Evolutionary conservation across 306 rosid species (phyloP).

Genomic region (Begonia fuchsioides): DNA sequence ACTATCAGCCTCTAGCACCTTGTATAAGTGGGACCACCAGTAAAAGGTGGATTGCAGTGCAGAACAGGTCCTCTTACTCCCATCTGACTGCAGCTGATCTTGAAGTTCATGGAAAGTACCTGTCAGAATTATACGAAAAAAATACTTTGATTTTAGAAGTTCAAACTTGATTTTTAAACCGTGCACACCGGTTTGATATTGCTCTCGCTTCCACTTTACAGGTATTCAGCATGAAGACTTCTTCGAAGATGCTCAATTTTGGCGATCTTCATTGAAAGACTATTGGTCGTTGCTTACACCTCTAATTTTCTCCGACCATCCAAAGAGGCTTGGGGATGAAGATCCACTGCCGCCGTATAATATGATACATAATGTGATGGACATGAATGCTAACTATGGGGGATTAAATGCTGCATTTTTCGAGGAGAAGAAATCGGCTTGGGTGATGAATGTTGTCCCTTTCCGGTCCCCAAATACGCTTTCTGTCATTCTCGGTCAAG

Average conservation of each 20-base stretch:
- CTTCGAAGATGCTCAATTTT: slow-evolving; percentile 59
- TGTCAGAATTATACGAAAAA: background rate
- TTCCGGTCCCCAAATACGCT: slow-evolving; percentile 54
- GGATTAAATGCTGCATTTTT: slow-evolving; percentile 81
- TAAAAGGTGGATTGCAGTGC: slow-evolving; percentile 80
- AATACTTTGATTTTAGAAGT: no score
- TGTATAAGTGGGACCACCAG: slow-evolving; percentile 78
- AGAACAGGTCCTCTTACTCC: slow-evolving; percentile 54
- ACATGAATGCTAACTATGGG: slow-evolving; percentile 86
- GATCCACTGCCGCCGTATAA: slow-evolving; percentile 96
- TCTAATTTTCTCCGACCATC: slow-evolving; percentile 96
- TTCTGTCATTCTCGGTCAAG: slow-evolving; percentile 83
- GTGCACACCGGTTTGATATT: background rate
- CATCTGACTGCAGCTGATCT: slow-evolving; percentile 52
- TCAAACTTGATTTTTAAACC: no score
- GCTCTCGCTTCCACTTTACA: slow-evolving; percentile 30
- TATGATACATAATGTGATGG: slow-evolving; percentile 96
- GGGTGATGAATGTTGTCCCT: slow-evolving; percentile 99
- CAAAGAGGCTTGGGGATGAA: slow-evolving; percentile 99
- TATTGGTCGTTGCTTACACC: slow-evolving; percentile 97
- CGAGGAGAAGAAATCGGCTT: slow-evolving; percentile 68
- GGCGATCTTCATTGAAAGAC: slow-evolving; percentile 59
- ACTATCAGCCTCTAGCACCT: slow-evolving; percentile 63
- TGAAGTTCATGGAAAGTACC: slow-evolving; percentile 85
- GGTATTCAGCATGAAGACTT: slow-evolving; percentile 79